Base-by-base conservation (phyloP, 2,329 filamentous ascomycete species). In the Pezicula radicicola region DNA sequence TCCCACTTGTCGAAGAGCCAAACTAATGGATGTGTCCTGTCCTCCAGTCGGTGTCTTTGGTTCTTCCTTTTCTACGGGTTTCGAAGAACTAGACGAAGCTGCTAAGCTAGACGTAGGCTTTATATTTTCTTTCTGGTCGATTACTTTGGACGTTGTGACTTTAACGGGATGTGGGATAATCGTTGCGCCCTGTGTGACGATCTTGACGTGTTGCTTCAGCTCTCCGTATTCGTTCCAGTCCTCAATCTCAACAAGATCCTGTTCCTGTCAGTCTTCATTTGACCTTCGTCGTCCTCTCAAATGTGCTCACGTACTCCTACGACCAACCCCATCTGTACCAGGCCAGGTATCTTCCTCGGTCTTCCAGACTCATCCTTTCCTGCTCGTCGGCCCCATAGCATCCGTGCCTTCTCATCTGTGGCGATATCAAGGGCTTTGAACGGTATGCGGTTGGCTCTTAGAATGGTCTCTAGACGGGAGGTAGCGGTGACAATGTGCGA, bases 141-240 rank as follows among this genome's bases (percentile, higher is more conserved):
- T 37, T 8, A 52, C 37, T 40, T 56, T 59, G 9, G 68, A 63
- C 3, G 67, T 60, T 19, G 64, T 62, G 6, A 56, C 28, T 56
- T n/a, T 48, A 28, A 8, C 16, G 21, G 27, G 51, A 28, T 30
- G 21, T 46, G 21, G 52, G 58, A 49, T 50, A 12, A 58, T 54
- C 18, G 55, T 53, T 40, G 42, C 56, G 25, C 50, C 48, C 27
- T 55, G 53, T 42, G 52, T 49, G 21, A 80, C 83, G 60, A 87
- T 81, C 55, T 78, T 84, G 62, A 97, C 84, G 63, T 93, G 88
- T 71, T 93, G 84, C 70, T 91, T 91, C 55, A 99, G 81, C 73
- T 97, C 93, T 71, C 91, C 91, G 71, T 95, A 97, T 70, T 99
- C 94, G 75, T 99, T 99, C 94, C 93, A 97, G 68, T 99, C 94